Base-by-base conservation (phyloP, 495 filamentous ascomycete species). In the Schizothecium vesticola region DNA sequence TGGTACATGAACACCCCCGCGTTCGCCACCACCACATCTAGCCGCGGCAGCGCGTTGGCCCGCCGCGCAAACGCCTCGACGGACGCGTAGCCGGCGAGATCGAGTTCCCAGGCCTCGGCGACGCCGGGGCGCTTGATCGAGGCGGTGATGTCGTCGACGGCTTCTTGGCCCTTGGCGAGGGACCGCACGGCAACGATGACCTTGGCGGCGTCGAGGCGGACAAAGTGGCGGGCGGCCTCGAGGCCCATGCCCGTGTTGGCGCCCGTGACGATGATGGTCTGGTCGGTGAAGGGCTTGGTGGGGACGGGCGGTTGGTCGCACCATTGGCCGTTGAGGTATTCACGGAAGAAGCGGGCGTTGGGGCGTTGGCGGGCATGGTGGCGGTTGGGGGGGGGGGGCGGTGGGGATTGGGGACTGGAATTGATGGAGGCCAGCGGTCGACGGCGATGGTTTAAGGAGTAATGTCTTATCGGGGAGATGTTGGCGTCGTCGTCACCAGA, bases 211-310 rank as follows among this genome's bases (percentile, higher is more conserved):
- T 76, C 77, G 55, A 83, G 78, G 2, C 73, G 72, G 55, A 77
- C 78, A 36, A 83, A 74, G 69, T 84, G 81, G n/a, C 76, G 78
- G 1, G 79, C 79, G 1, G 81, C 79, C 70, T 86, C 85, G 25
- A 84, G 73, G n/a, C 86, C 86, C 4, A 88, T 72, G 31, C 86
- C 86, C 1, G 77, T 76, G 61, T 86, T 86, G 12, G 80, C 76
- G 26, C 86, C 85, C 1, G 85, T 88, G 51, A 88, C 77, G 59
- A 88, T 80, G 59, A 84, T 75, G 8, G 80, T 84, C 64, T 83
- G 71, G 16, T 71, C 70, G 1, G 72, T 67, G 4, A 62, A 70
- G 22, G 43, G 33, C 25, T 24, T 23, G n/a, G 31, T 61, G n/a
- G 65, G 65, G 26, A 29, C 9, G 3, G 57, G 58, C 9, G 66